These are phyloP conservation scores for Lagenaria siceraria DNA, from an alignment of 306 rosid genomes.

Conservation along the genomic window DNA sequence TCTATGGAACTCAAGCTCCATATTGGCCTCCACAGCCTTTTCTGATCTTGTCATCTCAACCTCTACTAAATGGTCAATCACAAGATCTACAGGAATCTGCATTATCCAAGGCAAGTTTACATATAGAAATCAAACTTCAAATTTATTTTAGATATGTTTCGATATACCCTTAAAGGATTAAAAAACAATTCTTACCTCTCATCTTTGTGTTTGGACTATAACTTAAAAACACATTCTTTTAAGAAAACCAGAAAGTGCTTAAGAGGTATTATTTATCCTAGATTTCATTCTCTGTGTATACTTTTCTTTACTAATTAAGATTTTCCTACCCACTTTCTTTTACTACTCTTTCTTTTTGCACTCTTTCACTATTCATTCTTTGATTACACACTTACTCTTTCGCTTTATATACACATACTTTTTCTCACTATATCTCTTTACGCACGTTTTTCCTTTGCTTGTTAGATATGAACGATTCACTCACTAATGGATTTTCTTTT, in stretches of 20 bases:
- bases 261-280: neutral
- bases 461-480: neutral
- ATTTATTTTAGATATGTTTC: neutral
- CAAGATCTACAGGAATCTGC: slow-evolving; percentile 92
- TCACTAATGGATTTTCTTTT: neutral
- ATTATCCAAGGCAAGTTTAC: neutral
- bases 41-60: slow-evolving; percentile 88
- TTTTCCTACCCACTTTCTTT: neutral
- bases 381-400: too few species aligned
- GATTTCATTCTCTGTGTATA: neutral
- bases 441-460: neutral
- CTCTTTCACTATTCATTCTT: neutral
- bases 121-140: neutral
- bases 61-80: slow-evolving; percentile 91
- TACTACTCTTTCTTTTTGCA: neutral
- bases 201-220: neutral
- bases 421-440: too few species aligned
- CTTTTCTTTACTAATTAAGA: neutral
- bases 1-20: slow-evolving; percentile 79
- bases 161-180: neutral
- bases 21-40: slow-evolving; percentile 70
- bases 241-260: neutral
- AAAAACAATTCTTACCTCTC: neutral
- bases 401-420: too few species aligned
- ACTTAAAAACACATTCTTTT: neutral